Evolutionary conservation across 768 basidiomycete genomes (phyloP).

Genomic region (Tricholoma matsutake): DNA sequence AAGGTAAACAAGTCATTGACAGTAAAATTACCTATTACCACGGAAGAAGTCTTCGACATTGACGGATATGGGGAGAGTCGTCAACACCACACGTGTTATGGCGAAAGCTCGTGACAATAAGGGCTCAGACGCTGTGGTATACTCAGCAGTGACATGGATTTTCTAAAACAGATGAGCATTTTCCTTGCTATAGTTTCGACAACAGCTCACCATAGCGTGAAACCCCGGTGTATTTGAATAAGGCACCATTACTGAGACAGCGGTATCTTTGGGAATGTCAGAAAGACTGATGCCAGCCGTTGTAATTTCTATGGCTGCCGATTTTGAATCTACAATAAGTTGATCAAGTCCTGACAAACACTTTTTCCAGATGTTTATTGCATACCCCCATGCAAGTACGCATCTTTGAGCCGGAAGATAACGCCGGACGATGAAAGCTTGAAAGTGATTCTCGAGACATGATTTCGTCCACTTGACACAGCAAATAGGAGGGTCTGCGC

Average conservation of each 20-base stretch:
- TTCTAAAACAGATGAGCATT: constrained; percentile 41
- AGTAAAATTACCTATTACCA: constrained; percentile 57
- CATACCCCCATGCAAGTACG: constrained; percentile 36
- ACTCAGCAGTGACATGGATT: constrained; percentile 67
- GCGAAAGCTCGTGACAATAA: constrained; percentile 50
- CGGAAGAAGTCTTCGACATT: constrained; percentile 98
- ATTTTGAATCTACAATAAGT: constrained; percentile 12
- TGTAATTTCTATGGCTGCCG: constrained; percentile 31
- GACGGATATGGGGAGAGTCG: constrained; percentile 80
- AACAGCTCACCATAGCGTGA: constrained; percentile 52
- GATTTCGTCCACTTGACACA: constrained; percentile 69
- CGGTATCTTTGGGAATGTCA: constrained; percentile 45
- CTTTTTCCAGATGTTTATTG: not conserved
- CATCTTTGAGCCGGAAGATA: constrained; percentile 44
- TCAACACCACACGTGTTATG: constrained; percentile 53
- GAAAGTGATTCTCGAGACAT: constrained; percentile 50
- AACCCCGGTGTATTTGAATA: constrained; percentile 65
- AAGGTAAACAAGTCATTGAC: not conserved
- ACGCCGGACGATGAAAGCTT: constrained; percentile 55
- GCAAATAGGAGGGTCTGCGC: constrained; percentile 50
- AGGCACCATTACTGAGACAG: constrained; percentile 53
- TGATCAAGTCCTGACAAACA: constrained; percentile 1
- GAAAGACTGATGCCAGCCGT: constrained; percentile 44
- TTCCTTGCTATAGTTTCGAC: not conserved
- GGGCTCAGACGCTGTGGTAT: constrained; percentile 56